phyloP scores from a whole-genome alignment of 164 flowering plant species.

The Chimonanthus praecox region DNA sequence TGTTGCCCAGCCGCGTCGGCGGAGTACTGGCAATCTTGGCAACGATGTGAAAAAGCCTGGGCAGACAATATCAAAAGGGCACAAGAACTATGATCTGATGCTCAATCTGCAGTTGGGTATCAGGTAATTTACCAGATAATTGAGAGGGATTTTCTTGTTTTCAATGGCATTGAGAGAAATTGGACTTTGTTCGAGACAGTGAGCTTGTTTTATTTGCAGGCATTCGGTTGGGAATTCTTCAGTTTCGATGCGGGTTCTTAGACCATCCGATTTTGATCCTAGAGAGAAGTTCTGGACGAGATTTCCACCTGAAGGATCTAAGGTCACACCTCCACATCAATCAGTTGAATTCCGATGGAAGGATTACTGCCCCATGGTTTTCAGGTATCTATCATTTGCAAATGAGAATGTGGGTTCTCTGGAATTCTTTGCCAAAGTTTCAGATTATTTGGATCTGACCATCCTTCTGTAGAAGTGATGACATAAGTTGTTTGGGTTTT shows the following conservation, averaged over 20 bases:
- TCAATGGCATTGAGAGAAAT: background rate
- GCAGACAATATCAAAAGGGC: constrained; percentile 22
- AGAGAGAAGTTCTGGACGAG: constrained; percentile 35
- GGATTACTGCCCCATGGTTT: constrained; percentile 59
- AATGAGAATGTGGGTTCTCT: background rate
- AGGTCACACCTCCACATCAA: constrained; percentile 45
- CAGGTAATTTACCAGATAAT: constrained; percentile 9
- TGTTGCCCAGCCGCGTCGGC: constrained; percentile 5
- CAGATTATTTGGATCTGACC: too few species aligned
- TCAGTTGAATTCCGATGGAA: constrained; percentile 50
- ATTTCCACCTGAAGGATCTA: constrained; percentile 44
- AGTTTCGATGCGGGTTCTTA: constrained; percentile 15
- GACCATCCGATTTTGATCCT: constrained; percentile 33
- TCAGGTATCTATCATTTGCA: constrained; percentile 24
- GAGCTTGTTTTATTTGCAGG: constrained; percentile 3
- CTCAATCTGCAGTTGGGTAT: constrained; percentile 24
- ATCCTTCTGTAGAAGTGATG: background rate
- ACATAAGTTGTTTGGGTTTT: background rate
- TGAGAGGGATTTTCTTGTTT: background rate
- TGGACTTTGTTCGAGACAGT: background rate
- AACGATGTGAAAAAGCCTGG: constrained; percentile 20
- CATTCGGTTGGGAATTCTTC: constrained; percentile 25
- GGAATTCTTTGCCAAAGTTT: background rate
- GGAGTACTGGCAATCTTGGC: constrained; percentile 4
- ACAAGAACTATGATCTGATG: constrained; percentile 26